These are phyloP conservation scores for Apiotrichum domesticum DNA, from an alignment of 1,284 basidiomycete species.

Conservation along the genomic window DNA sequence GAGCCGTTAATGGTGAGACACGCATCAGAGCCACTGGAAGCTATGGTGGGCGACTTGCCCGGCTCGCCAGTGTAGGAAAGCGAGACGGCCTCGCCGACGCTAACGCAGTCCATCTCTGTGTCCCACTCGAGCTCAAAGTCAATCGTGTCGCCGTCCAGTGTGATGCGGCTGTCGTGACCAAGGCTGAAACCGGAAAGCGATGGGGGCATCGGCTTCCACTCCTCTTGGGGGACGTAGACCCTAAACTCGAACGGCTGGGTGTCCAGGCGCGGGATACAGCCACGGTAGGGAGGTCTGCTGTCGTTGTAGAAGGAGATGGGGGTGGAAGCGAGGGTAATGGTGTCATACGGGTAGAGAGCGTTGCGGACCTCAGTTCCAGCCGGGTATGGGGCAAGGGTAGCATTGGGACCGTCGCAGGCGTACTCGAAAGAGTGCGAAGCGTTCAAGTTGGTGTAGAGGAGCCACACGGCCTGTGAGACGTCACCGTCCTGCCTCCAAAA, in stretches of 20 bases:
- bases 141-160: conserved; percentile 54
- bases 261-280: conserved; percentile 62
- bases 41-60: conserved; percentile 37
- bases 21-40: background rate
- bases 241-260: conserved; percentile 74
- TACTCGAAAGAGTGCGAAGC: conserved; percentile 58
- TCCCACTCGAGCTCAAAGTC: conserved; percentile 73
- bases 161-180: conserved; percentile 73
- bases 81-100: conserved; percentile 58
- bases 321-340: conserved; percentile 61
- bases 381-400: conserved; percentile 70
- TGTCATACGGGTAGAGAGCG: conserved; percentile 74
- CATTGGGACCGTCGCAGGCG: conserved; percentile 55
- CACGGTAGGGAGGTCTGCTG: conserved; percentile 60
- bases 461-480: conserved; percentile 60
- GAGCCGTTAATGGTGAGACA: conserved; percentile 48
- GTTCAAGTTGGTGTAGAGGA: conserved; percentile 81
- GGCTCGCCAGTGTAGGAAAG: conserved; percentile 64
- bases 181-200: conserved; percentile 70
- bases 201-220: conserved; percentile 66
- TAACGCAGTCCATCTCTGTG: conserved; percentile 63
- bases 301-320: conserved; percentile 58
- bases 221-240: conserved; percentile 60
- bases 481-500: conserved; percentile 47
- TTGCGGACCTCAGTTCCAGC: conserved; percentile 62